Evolutionary conservation across 2,329 filamentous ascomycete species (phyloP), one percentile per base, ranked within the genome.

Genomic region (Mariannaea sp.): DNA sequence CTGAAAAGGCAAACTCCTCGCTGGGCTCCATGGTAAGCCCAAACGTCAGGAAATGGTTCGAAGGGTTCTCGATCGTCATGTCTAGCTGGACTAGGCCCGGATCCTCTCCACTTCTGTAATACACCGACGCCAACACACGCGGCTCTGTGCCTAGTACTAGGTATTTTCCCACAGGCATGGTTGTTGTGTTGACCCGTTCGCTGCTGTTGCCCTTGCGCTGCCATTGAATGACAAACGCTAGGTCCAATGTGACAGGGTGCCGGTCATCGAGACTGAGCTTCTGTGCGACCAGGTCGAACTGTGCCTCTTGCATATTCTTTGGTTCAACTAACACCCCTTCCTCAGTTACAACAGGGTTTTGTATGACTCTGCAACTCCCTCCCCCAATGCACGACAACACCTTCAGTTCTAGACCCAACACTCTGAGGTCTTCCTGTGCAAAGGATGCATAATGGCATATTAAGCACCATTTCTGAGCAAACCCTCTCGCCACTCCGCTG

Each of bases 11-110:
- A 72, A 97, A 97, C 47, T 91, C 84, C 59, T 96, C 91, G 68
- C 85, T 93, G 3, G 92, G 89, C 63, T 99, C 93, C 92, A 99
- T 96, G 20, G 80, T 85, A 42, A 97, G 73, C 24, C 90, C 92
- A 73, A 99, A 99, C 0, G 92, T 96, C 43, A 99, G 82, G 73
- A 96, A 95, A 71, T 99, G 94, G 70, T 86, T 88, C 0, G 93
- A 97, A 0, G 92, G 89, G 69, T 99, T 99, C 73, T 99, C 94
- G 51, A 99, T 85, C 3, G 85, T 90, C 68, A 84, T 69, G 35
- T 80, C 74, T 12, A 85, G 69, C 50, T 77, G 73, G 38, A 82
- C 59, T 7, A 82, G 65, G 9, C 65, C 50, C 47, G 71, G 53
- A 35, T 62, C 58, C 20, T 65, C 61, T 9, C 66, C 65, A 7